Evolutionary conservation across 2,329 filamentous ascomycete species (phyloP).

Genomic region (Didymella lethalis): DNA sequence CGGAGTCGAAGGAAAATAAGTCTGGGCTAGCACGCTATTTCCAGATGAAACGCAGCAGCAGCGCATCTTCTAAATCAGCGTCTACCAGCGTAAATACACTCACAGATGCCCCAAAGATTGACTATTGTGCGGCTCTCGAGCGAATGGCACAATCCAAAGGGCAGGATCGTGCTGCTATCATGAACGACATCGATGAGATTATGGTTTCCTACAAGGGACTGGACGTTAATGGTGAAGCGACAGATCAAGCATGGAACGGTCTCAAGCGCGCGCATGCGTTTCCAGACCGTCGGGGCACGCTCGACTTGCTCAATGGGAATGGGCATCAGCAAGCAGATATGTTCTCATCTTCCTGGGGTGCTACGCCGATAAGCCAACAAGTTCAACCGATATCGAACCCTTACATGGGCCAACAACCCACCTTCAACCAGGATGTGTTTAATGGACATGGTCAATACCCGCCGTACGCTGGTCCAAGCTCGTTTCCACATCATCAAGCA

Average conservation of each 20-base stretch:
- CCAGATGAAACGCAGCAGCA: slow-evolving; percentile 28
- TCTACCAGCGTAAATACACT: slow-evolving; percentile 14
- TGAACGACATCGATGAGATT: slow-evolving; percentile 48
- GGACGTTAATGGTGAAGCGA: slow-evolving; percentile 1
- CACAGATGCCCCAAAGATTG: slow-evolving; percentile 20
- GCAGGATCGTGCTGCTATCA: slow-evolving; percentile 35
- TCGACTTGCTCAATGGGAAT: slow-evolving; percentile 30
- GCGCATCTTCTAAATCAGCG: slow-evolving; percentile 15
- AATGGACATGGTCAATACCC: slow-evolving; percentile 21
- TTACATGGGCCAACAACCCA: slow-evolving; percentile 16
- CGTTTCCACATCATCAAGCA: background rate
- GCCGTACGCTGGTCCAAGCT: background rate
- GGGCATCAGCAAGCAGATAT: background rate
- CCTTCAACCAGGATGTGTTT: slow-evolving; percentile 31
- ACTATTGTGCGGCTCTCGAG: slow-evolving; percentile 36
- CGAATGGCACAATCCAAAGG: slow-evolving; percentile 29
- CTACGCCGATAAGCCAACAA: background rate
- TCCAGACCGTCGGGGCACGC: slow-evolving; percentile 30
- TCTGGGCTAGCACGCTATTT: slow-evolving; percentile 37
- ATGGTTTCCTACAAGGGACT: slow-evolving; percentile 43
- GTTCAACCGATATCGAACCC: background rate
- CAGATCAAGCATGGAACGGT: slow-evolving; percentile 10
- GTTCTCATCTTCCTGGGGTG: background rate
- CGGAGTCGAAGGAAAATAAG: slow-evolving; percentile 25
- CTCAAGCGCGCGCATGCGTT: slow-evolving; percentile 2